Conservation (phyloP, 108 stramenopile species). For the Fragilariopsis cylindrus region DNA sequence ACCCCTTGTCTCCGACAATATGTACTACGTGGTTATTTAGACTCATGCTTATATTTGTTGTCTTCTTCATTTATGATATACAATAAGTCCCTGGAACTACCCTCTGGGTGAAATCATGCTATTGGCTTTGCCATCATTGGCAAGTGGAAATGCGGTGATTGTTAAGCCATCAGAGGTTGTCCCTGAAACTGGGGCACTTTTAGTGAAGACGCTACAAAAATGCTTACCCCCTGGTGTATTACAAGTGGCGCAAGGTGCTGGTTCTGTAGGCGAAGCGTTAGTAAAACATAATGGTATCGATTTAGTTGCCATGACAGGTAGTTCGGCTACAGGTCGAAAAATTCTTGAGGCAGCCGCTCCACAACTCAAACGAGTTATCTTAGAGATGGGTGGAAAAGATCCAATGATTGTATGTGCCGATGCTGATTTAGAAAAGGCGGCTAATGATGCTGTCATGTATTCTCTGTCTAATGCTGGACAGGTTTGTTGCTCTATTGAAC, state of each 20-base stretch:
- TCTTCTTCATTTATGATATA: too few species aligned
- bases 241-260: constrained; percentile 88
- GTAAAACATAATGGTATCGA: constrained; percentile 63
- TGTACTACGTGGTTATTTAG: too few species aligned
- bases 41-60: too few species aligned
- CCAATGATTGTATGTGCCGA: constrained; percentile 92
- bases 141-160: constrained; percentile 75
- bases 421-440: constrained; percentile 82
- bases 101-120: constrained; percentile 88
- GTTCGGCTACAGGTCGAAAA: constrained; percentile 73
- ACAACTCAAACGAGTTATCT: constrained; percentile 72
- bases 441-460: constrained; percentile 78
- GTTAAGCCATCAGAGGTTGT: constrained; percentile 94
- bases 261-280: constrained; percentile 72
- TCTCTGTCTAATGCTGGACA: constrained; percentile 81
- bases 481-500: constrained; percentile 85
- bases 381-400: constrained; percentile 94
- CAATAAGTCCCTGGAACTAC: constrained; percentile 75
- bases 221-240: constrained; percentile 74
- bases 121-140: constrained; percentile 70
- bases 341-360: constrained; percentile 66
- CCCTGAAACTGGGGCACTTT: constrained; percentile 71
- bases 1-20: too few species aligned
- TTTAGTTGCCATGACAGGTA: constrained; percentile 93
- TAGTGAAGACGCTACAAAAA: constrained; percentile 46